Conservation (phyloP, 192 early-diverging fungal species). For the Coemansia sp. region DNA sequence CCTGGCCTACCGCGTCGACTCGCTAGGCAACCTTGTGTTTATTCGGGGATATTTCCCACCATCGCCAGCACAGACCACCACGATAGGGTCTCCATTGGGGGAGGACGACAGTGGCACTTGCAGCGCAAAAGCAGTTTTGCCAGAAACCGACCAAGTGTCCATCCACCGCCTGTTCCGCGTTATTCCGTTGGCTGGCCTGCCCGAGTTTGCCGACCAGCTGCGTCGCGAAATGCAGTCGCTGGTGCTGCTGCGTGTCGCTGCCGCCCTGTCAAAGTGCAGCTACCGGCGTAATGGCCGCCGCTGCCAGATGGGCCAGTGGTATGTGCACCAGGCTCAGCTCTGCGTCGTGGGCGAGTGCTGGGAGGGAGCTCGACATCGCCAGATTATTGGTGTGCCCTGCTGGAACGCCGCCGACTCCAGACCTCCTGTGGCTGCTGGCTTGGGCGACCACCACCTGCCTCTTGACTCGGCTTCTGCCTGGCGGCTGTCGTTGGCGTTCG, state of each 20-base stretch:
- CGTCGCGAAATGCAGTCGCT: constrained; percentile 44
- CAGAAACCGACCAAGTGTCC: constrained; percentile 18
- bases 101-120: too few relatives aligned
- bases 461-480: constrained; percentile 6
- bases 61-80: background rate
- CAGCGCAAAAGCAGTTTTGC: too few relatives aligned
- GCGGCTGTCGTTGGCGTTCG: constrained; percentile 36
- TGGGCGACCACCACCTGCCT: background rate
- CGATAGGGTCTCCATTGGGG: too few relatives aligned
- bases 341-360: constrained; percentile 50
- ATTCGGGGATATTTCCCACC: constrained; percentile 43
- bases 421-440: background rate
- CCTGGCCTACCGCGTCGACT: constrained; percentile 37
- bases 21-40: constrained; percentile 25
- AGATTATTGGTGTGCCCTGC: constrained; percentile 45
- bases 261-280: constrained; percentile 26
- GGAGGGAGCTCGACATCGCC: constrained; percentile 30
- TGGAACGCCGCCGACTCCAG: constrained; percentile 2
- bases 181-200: constrained; percentile 23
- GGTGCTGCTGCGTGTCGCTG: constrained; percentile 35
- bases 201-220: constrained; percentile 45
- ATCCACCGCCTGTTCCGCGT: constrained; percentile 48
- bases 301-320: constrained; percentile 47
- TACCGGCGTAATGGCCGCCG: constrained; percentile 5
- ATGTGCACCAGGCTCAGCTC: constrained; percentile 51